These are phyloP conservation scores for Penicillium simplicissimum DNA, from an alignment of 495 filamentous ascomycete genomes.

Conservation along the genomic window DNA sequence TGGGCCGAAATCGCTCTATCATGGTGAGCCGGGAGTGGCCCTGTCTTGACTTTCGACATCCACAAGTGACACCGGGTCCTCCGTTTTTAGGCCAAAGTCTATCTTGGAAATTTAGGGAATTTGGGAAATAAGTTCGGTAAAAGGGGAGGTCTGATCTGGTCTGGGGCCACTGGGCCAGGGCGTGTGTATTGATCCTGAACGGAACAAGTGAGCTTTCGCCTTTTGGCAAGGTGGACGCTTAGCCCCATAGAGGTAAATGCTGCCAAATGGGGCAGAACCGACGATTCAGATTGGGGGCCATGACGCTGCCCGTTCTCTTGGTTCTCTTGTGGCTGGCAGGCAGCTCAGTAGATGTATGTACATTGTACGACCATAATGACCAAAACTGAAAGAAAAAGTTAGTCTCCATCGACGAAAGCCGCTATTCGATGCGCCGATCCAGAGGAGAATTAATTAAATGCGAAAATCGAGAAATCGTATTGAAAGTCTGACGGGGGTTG, in stretches of 20 bases:
- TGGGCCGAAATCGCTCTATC: slow-evolving; percentile 17
- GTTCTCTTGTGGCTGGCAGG: slow-evolving; percentile 9
- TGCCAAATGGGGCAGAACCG: slow-evolving; percentile 19
- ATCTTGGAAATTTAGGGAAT: slow-evolving; percentile 5
- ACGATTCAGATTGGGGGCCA: slow-evolving; percentile 21
- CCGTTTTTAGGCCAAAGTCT: slow-evolving; percentile 19
- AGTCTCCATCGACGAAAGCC: slow-evolving; percentile 14
- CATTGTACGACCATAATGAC: neutral
- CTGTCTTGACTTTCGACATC: slow-evolving; percentile 15
- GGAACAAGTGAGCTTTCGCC: slow-evolving; percentile 15
- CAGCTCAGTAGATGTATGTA: neutral
- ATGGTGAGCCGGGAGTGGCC: neutral
- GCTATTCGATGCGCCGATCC: slow-evolving; percentile 11
- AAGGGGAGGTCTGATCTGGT: slow-evolving; percentile 16
- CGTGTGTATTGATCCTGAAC: slow-evolving; percentile 28
- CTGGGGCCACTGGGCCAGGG: slow-evolving; percentile 26
- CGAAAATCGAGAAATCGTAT: neutral
- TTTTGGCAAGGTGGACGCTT: slow-evolving; percentile 17
- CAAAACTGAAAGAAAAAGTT: slow-evolving; percentile 5
- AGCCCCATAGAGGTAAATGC: slow-evolving; percentile 23
- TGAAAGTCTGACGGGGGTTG: slow-evolving; percentile 15
- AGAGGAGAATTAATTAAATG: slow-evolving; percentile 7
- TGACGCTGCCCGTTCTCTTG: slow-evolving; percentile 14
- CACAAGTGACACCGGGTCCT: slow-evolving; percentile 25
- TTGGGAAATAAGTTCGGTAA: slow-evolving; percentile 12